A percentile compares a stretch with the other conserved stretches of the same genome.
Conservation (phyloP, 148 eudicot species). For the Limonium bicolor region DNA sequence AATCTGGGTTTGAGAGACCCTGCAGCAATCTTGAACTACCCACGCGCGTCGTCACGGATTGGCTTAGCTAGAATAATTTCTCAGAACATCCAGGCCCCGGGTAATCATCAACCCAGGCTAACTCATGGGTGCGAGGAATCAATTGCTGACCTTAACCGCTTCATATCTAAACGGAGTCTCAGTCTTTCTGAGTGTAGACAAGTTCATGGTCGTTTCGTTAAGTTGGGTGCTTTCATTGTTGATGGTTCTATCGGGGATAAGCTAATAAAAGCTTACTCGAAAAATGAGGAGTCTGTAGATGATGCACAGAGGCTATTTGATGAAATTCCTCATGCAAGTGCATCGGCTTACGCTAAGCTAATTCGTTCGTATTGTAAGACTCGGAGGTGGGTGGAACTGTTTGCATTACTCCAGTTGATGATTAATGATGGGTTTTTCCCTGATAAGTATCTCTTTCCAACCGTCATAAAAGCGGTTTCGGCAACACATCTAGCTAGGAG, state of each 20-base stretch:
- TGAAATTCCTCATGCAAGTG: slow-evolving; percentile 29
- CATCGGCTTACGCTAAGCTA: slow-evolving; percentile 28
- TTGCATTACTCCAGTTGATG: slow-evolving; percentile 22
- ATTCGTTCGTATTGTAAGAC: slow-evolving; percentile 22
- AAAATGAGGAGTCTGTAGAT: slow-evolving; percentile 12
- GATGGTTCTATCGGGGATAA: slow-evolving; percentile 19
- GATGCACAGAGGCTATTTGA: slow-evolving; percentile 53
- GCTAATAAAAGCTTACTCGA: slow-evolving; percentile 19
- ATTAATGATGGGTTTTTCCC: slow-evolving; percentile 32
- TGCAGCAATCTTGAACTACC: background rate
- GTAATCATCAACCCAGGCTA: background rate
- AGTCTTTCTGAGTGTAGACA: slow-evolving; percentile 20
- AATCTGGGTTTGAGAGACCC: background rate
- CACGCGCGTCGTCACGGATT: background rate
- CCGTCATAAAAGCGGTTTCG: slow-evolving; percentile 38
- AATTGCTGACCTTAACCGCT: background rate
- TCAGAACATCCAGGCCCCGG: background rate
- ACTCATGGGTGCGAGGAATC: background rate
- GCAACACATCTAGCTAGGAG: slow-evolving; percentile 9
- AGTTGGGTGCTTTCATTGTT: slow-evolving; percentile 19
- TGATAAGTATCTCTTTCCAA: slow-evolving; percentile 38
- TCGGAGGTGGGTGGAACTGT: slow-evolving; percentile 33
- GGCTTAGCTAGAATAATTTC: background rate
- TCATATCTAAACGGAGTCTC: background rate
- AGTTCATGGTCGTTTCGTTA: slow-evolving; percentile 27